These are phyloP conservation scores for Aspergillus sp. DNA, from an alignment of 2,329 filamentous ascomycete genomes.

Conservation along the genomic window DNA sequence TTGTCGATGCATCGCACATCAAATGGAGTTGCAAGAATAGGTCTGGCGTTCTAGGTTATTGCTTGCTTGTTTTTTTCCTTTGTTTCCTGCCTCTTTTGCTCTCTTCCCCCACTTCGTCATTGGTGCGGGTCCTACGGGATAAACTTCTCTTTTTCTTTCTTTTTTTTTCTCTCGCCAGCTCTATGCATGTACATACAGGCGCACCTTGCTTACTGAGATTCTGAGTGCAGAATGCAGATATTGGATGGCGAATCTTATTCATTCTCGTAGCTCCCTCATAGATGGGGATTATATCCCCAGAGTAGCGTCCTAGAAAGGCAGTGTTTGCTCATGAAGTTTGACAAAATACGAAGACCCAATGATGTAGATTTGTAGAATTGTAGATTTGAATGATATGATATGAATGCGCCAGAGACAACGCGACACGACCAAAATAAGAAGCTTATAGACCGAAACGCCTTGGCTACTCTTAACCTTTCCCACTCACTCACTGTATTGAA, in stretches of 20 bases:
- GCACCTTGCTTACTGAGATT: not conserved
- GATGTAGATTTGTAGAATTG: too few relatives aligned
- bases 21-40: slow-evolving; percentile 27
- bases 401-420: not conserved
- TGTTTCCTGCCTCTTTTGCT: slow-evolving; percentile 1
- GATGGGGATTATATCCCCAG: not conserved
- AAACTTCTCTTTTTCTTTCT: slow-evolving; percentile 2
- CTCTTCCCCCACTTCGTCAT: slow-evolving; percentile 3
- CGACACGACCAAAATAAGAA: slow-evolving; percentile 1
- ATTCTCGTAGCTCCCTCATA: not conserved
- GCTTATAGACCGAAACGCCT: slow-evolving; percentile 9
- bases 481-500: not conserved
- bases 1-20: slow-evolving; percentile 25
- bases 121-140: not conserved
- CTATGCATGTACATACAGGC: slow-evolving; percentile 6
- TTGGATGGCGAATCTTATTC: not conserved
- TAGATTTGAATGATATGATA: too few relatives aligned
- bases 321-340: too few relatives aligned
- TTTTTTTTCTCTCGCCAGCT: not conserved
- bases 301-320: too few relatives aligned
- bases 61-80: slow-evolving; percentile 7
- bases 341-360: too few relatives aligned
- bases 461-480: not conserved
- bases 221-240: slow-evolving; percentile 5
- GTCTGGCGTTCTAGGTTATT: slow-evolving; percentile 22